Evolutionary conservation across 1,139 yeast species (phyloP).

Genomic region (Nakaseomyces sp.): DNA sequence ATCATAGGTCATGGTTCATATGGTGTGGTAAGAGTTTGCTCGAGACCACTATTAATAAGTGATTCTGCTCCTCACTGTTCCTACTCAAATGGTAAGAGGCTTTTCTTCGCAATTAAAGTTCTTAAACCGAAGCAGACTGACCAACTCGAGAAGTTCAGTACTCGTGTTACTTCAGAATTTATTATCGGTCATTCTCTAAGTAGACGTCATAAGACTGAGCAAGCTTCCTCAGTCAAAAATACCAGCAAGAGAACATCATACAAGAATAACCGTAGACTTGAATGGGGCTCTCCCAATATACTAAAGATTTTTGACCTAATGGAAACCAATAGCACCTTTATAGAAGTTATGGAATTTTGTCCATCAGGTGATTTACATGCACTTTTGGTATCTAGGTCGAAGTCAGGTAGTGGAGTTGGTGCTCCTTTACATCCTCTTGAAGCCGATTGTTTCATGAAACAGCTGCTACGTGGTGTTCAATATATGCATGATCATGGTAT

Average conservation of each 20-base stretch:
- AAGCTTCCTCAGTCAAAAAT: not conserved
- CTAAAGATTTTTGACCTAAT: constrained; percentile 61
- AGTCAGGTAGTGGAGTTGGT: constrained; percentile 12
- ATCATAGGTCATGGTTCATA: constrained; percentile 63
- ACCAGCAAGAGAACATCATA: constrained; percentile 3
- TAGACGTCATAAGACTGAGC: constrained; percentile 14
- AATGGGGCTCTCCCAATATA: constrained; percentile 45
- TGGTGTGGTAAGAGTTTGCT: constrained; percentile 54
- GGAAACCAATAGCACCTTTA: constrained; percentile 50
- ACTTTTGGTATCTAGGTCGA: constrained; percentile 29
- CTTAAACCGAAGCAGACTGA: constrained; percentile 44
- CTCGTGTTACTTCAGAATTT: constrained; percentile 68
- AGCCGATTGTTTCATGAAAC: constrained; percentile 64
- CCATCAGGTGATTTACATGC: constrained; percentile 65
- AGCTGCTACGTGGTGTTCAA: constrained; percentile 52
- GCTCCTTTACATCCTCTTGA: constrained; percentile 45
- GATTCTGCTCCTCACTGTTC: constrained; percentile 25
- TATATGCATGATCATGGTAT: constrained; percentile 69
- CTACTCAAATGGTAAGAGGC: constrained; percentile 21
- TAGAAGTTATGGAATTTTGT: constrained; percentile 73
- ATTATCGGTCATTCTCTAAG: constrained; percentile 62
- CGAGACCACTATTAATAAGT: constrained; percentile 32
- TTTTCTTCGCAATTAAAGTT: constrained; percentile 66
- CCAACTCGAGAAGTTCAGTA: constrained; percentile 49
- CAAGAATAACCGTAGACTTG: constrained; percentile 7